Conservation (phyloP, 148 eudicot species). For the Salicornia ramosissima region DNA sequence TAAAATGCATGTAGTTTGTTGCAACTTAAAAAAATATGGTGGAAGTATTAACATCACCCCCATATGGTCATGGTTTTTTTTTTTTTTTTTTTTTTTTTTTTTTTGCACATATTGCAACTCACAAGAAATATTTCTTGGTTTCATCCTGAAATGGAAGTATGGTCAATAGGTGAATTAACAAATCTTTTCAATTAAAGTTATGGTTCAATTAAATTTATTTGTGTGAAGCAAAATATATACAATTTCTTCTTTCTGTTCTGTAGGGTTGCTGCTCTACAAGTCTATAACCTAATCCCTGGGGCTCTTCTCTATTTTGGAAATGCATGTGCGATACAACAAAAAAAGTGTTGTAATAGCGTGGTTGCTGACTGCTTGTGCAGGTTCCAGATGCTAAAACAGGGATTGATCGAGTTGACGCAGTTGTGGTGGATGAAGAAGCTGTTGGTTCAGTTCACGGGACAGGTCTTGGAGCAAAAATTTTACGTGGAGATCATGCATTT, state of each 20-base stretch:
- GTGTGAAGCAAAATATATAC: too few relatives aligned
- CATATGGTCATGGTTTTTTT: not conserved
- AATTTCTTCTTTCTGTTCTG: too few relatives aligned
- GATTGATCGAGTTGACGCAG: conserved; percentile 68
- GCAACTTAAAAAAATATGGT: too few relatives aligned
- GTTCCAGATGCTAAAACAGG: conserved; percentile 84
- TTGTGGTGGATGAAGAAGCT: conserved; percentile 75
- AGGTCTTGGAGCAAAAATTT: conserved; percentile 69
- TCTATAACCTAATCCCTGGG: too few relatives aligned
- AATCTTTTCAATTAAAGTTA: not conserved
- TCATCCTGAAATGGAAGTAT: not conserved
- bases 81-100: too few relatives aligned
- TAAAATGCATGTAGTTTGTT: too few relatives aligned
- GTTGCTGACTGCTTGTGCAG: conserved; percentile 35
- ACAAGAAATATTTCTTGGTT: not conserved
- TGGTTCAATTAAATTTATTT: too few relatives aligned
- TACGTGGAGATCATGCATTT: conserved; percentile 53
- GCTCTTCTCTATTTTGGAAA: too few relatives aligned
- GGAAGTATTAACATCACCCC: too few relatives aligned
- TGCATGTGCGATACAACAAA: not conserved
- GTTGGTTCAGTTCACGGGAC: conserved; percentile 43
- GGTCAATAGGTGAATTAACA: not conserved
- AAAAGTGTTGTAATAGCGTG: conserved; percentile 4
- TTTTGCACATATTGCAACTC: not conserved
- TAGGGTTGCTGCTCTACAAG: too few relatives aligned